Evolutionary conservation across 306 rosid genomes (phyloP).

Genomic region (Pueraria montana): DNA sequence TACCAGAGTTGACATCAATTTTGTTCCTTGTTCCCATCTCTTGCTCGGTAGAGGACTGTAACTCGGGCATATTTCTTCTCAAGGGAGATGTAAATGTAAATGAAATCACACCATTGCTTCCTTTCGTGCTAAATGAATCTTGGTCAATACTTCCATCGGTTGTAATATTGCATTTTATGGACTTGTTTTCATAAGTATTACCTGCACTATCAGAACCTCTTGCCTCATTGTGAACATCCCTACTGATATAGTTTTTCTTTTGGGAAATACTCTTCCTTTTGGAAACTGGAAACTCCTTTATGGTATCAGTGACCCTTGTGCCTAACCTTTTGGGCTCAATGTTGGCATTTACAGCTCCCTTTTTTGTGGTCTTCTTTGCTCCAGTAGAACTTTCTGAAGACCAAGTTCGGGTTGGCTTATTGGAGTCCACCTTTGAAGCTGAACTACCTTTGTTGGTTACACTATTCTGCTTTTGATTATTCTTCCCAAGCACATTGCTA

Average conservation of each 20-base stretch:
- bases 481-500: conserved; percentile 62
- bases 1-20: conserved; percentile 54
- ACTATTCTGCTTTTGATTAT: conserved; percentile 74
- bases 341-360: conserved; percentile 54
- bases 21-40: conserved; percentile 50
- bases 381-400: conserved; percentile 52
- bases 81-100: conserved; percentile 90
- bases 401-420: conserved; percentile 53
- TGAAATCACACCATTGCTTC: conserved; percentile 77
- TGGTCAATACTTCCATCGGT: conserved; percentile 56
- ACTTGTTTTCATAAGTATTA: conserved; percentile 54
- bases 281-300: conserved; percentile 55
- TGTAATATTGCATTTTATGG: conserved; percentile 67
- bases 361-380: conserved; percentile 52
- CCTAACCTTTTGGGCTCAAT: conserved; percentile 53
- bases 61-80: conserved; percentile 61
- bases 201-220: conserved; percentile 47
- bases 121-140: conserved; percentile 61
- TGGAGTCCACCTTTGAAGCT: conserved; percentile 54
- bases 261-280: conserved; percentile 45
- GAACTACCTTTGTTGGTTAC: conserved; percentile 53
- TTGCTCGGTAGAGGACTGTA: conserved; percentile 53
- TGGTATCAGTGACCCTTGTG: conserved; percentile 45
- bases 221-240: conserved; percentile 52
- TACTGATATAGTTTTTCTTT: conserved; percentile 55